These are phyloP conservation scores for Lichenothelia convexa DNA, from an alignment of 495 filamentous ascomycete species.

Conservation along the genomic window DNA sequence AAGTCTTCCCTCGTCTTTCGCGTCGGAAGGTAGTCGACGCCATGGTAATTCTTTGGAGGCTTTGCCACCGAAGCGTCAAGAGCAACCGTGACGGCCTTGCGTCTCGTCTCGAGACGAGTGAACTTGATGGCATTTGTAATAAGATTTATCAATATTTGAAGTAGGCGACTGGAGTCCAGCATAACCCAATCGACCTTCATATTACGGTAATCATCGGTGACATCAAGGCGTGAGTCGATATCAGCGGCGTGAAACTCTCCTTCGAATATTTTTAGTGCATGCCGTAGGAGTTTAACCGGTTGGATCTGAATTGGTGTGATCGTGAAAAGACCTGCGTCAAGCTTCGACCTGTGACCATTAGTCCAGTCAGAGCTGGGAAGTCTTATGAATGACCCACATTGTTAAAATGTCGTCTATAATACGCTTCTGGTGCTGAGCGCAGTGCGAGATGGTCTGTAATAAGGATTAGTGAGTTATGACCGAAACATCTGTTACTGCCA, in stretches of 20 bases:
- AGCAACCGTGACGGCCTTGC: conserved; percentile 8
- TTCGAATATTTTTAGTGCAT: conserved; percentile 19
- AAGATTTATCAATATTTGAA: conserved; percentile 21
- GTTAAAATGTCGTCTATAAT: conserved; percentile 23
- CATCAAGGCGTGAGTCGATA: conserved; percentile 13
- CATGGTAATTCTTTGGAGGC: conserved; percentile 10
- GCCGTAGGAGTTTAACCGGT: conserved; percentile 14
- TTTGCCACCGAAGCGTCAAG: conserved; percentile 14
- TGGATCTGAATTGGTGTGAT: conserved; percentile 13
- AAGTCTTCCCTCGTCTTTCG: neutral
- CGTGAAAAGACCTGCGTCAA: conserved; percentile 21
- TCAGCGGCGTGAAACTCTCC: conserved; percentile 18
- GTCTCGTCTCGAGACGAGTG: conserved; percentile 15
- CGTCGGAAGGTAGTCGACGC: conserved; percentile 10
- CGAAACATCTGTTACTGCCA: no score
- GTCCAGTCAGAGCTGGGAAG: no score
- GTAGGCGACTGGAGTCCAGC: conserved; percentile 17
- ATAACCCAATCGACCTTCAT: conserved; percentile 14
- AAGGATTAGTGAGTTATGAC: no score
- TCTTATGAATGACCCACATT: no score
- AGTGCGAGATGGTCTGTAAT: conserved; percentile 19
- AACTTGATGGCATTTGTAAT: conserved; percentile 24
- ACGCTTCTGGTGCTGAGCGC: conserved; percentile 18
- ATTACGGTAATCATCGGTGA: conserved; percentile 16
- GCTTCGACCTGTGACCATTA: no score